Base-by-base conservation (phyloP, 805 yeast species). In the Lachancea dasiensis region DNA sequence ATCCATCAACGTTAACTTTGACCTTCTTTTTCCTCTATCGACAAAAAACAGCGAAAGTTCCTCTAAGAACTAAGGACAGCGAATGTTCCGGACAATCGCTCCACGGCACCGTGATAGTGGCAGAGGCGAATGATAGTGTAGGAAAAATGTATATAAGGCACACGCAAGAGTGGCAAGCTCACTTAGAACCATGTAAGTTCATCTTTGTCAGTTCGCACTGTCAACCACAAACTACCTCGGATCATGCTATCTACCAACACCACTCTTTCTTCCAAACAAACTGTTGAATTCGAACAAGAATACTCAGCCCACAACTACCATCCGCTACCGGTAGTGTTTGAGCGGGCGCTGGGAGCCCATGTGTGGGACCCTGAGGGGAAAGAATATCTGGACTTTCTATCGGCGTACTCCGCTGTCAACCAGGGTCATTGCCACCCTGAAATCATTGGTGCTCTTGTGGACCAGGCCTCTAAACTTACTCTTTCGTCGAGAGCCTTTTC, bases 341-440 rank as follows among this genome's bases (percentile, higher is more conserved):
- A 83, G 54, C 79, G 72, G 54, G 97, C 95, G 11, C 48, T 61
- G 43, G 97, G 97, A 34, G 95, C 96, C 19, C 81, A 85, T 48
- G 96, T 90, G 16, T 90, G 96, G 96, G 97, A 90, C 61, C 96
- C 97, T 6, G 97, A 90, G 65, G 97, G 96, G 48, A 85, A 81
- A 27, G 89, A 87, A 60, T 90, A 89, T 63, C 68, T 90, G 48
- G 97, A 90, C 63, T 90, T 90, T 58, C 68, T 90, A 44, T 82
- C 95, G 13, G 97, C 97, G 9, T 90, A 90, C 65, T 86, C 96
- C 19, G 97, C 97, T 4, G 96, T 90, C 23, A 90, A 90, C 69
- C 97, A 90, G 65, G 97, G 97, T 43, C 97, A 90, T 62, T 89
- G 97, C 61, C 97, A 90, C 61, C 97, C 97, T 40, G 79, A 84